Conservation (phyloP, 2,329 filamentous ascomycete species). For the Aspergillus sp. region DNA sequence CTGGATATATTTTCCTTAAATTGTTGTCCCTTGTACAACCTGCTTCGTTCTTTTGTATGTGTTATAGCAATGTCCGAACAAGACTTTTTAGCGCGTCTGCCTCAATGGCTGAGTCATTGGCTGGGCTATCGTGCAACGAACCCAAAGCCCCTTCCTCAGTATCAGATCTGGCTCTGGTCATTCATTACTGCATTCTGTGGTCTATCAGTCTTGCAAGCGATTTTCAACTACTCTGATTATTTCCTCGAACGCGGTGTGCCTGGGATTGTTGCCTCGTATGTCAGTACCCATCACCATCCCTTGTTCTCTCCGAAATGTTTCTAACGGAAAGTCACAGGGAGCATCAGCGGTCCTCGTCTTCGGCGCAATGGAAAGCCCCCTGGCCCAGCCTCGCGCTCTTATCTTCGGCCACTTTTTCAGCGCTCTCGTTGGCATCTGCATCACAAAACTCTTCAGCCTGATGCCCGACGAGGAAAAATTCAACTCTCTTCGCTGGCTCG, state of each 20-base stretch:
- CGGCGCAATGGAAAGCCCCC: slow-evolving; percentile 26
- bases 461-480: slow-evolving; percentile 26
- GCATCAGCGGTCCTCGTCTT: slow-evolving; percentile 29
- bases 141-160: slow-evolving; percentile 17
- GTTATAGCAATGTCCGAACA: slow-evolving; percentile 3
- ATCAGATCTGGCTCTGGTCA: slow-evolving; percentile 20
- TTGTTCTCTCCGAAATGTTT: not conserved
- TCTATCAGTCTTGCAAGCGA: slow-evolving; percentile 17
- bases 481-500: slow-evolving; percentile 25
- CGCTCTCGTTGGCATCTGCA: slow-evolving; percentile 23
- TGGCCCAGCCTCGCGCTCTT: slow-evolving; percentile 28
- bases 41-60: not conserved
- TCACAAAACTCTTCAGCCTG: slow-evolving; percentile 28
- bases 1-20: too few relatives aligned
- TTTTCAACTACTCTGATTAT: slow-evolving; percentile 23
- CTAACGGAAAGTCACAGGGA: slow-evolving; percentile 12
- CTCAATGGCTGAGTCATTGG: slow-evolving; percentile 22
- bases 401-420: slow-evolving; percentile 30
- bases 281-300: slow-evolving; percentile 7
- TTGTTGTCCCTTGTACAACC: too few relatives aligned
- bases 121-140: slow-evolving; percentile 20
- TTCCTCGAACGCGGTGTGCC: slow-evolving; percentile 20
- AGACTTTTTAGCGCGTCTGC: slow-evolving; percentile 13
- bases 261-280: slow-evolving; percentile 22
- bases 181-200: slow-evolving; percentile 22